Evolutionary conservation across 345 rosid species (phyloP).

Genomic region (Theobroma cacao): DNA sequence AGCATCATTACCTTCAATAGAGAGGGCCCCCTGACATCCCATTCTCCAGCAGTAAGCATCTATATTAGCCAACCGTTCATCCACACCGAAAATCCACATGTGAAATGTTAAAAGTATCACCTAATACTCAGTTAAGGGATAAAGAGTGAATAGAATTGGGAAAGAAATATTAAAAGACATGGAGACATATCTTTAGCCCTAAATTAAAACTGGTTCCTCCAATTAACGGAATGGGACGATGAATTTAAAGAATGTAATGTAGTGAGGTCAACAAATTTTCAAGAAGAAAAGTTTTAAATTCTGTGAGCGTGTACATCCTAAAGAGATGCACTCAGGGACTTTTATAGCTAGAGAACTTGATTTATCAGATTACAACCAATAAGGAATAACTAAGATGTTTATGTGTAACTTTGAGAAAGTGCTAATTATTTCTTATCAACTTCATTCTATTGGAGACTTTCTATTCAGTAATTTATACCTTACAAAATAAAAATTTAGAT

Average conservation of each 20-base stretch:
- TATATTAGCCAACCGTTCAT: constrained; percentile 10
- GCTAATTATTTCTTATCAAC: not conserved
- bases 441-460: not conserved
- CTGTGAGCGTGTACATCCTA: not conserved
- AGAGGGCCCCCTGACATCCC: not conserved
- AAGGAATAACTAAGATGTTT: not conserved
- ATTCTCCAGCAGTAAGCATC: not conserved
- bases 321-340: not conserved
- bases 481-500: not conserved
- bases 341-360: not conserved
- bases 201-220: not conserved
- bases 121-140: not conserved
- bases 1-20: constrained; percentile 15
- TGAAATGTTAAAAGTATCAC: constrained; percentile 9
- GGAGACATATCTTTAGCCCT: not conserved
- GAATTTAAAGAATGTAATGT: not conserved
- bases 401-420: not conserved
- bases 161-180: not conserved
- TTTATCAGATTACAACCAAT: not conserved
- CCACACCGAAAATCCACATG: constrained; percentile 15
- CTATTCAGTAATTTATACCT: not conserved
- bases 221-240: not conserved
- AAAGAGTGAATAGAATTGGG: not conserved
- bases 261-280: not conserved
- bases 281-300: not conserved